Conservation (phyloP, 1,284 basidiomycete genomes). For the Tetrapyrgos nigripes region DNA sequence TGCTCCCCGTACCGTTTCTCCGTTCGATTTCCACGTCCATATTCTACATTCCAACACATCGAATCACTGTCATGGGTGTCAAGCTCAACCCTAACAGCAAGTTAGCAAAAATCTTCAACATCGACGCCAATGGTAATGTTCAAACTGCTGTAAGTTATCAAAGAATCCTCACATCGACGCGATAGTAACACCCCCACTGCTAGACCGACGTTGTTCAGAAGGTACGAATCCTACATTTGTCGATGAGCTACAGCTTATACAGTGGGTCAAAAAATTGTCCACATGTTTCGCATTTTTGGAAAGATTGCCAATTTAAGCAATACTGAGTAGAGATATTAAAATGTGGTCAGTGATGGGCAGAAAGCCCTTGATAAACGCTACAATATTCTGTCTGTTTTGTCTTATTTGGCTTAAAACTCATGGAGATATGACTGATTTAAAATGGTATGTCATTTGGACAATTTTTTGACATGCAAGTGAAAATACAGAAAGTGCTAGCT, state of each 20-base stretch:
- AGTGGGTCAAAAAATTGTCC: too few relatives aligned
- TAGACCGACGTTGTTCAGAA: not conserved
- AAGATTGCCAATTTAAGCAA: too few relatives aligned
- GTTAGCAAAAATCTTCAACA: not conserved
- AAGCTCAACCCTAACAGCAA: constrained; percentile 1
- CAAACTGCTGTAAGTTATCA: not conserved
- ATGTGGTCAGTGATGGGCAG: too few relatives aligned
- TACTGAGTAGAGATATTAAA: too few relatives aligned
- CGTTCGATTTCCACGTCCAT: not conserved
- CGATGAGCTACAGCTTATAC: not conserved
- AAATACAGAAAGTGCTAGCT: too few relatives aligned
- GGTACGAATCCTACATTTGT: not conserved
- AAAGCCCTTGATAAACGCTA: too few relatives aligned
- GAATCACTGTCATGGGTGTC: constrained; percentile 4
- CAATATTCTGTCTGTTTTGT: too few relatives aligned
- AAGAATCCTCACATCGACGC: not conserved
- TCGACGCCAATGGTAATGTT: not conserved
- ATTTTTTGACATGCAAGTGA: too few relatives aligned
- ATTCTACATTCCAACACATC: not conserved
- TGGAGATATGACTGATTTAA: too few relatives aligned
- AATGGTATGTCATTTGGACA: too few relatives aligned
- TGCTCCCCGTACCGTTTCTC: not conserved
- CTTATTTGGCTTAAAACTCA: too few relatives aligned
- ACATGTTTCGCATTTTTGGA: too few relatives aligned
- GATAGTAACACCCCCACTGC: not conserved